Evolutionary conservation across 805 yeast species (phyloP).

Genomic region (Starmera quercuum): DNA sequence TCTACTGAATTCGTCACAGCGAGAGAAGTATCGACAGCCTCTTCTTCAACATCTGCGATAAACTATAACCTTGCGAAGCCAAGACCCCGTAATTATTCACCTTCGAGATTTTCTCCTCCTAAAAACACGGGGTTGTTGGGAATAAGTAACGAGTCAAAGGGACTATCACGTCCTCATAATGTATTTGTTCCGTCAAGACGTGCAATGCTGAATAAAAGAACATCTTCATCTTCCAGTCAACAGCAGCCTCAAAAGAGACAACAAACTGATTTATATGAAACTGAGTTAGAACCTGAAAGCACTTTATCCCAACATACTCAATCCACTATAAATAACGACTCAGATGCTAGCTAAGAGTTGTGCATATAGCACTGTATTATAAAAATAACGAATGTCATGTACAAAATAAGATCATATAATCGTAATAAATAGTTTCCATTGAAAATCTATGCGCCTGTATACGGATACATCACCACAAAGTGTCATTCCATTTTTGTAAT

Average conservation of each 20-base stretch:
- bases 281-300: background rate
- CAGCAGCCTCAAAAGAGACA: background rate
- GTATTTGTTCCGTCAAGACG: slow-evolving; percentile 1
- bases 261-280: background rate
- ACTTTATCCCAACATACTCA: background rate
- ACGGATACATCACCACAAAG: slow-evolving; percentile 13
- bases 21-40: too few relatives aligned
- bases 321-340: background rate
- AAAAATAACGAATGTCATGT: too few relatives aligned
- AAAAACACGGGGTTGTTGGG: background rate
- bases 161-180: background rate
- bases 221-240: background rate
- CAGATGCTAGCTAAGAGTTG: background rate
- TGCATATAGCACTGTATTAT: background rate
- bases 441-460: background rate
- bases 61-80: too few relatives aligned
- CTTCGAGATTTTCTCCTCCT: slow-evolving; percentile 2
- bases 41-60: too few relatives aligned
- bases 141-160: background rate
- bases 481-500: slow-evolving; percentile 31
- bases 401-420: background rate
- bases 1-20: too few relatives aligned
- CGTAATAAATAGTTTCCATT: background rate
- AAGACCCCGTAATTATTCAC: slow-evolving; percentile 2
- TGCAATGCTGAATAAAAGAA: background rate